Evolutionary conservation across 108 stramenopile species (phyloP).

Genomic region (Skeletonema grethae): DNA sequence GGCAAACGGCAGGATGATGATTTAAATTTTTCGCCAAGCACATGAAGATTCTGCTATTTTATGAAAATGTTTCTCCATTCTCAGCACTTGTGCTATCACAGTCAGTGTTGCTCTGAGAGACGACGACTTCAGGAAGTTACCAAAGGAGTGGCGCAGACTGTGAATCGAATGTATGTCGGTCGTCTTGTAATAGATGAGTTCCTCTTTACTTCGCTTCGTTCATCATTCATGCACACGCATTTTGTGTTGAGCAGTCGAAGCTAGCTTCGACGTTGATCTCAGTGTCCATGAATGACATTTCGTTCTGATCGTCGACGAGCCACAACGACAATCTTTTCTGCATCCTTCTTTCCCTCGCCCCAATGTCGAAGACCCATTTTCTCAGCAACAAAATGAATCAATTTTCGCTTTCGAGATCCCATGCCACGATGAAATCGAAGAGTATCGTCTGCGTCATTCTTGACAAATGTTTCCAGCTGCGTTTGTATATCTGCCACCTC

Average conservation of each 20-base stretch:
- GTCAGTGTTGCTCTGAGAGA: background rate
- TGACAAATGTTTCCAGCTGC: slow-evolving; percentile 46
- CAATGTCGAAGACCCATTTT: slow-evolving; percentile 61
- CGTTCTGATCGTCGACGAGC: background rate
- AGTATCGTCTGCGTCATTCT: background rate
- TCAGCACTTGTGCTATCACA: background rate
- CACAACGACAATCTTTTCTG: slow-evolving; percentile 71
- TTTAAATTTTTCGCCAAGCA: no score
- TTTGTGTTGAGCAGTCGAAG: no score
- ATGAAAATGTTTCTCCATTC: no score
- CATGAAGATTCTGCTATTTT: no score
- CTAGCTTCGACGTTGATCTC: no score
- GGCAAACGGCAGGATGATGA: no score
- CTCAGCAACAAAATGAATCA: slow-evolving; percentile 71
- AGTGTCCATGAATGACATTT: background rate
- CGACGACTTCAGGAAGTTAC: background rate
- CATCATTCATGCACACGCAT: background rate
- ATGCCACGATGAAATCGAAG: slow-evolving; percentile 52
- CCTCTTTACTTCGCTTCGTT: background rate
- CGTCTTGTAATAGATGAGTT: no score
- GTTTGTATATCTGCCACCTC: slow-evolving; percentile 55
- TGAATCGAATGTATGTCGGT: background rate
- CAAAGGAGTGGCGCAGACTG: background rate
- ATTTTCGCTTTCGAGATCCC: slow-evolving; percentile 63
- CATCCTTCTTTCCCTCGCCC: slow-evolving; percentile 60